phyloP scores from a whole-genome alignment of 148 eudicot genomes.

The Chenopodium album region DNA sequence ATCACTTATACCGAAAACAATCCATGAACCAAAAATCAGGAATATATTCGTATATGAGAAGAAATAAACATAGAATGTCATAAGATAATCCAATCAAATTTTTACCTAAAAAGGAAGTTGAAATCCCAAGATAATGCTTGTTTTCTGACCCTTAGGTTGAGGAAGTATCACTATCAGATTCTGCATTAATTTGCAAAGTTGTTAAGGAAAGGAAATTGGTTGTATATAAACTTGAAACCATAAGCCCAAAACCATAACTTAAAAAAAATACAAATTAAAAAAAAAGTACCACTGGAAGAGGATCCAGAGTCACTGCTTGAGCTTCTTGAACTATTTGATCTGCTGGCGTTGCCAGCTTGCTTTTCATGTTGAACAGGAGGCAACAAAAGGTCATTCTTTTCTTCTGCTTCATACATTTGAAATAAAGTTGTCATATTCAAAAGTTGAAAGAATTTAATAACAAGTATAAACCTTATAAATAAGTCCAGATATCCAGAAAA shows the following conservation, averaged over 20 bases:
- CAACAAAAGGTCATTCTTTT: conserved; percentile 35
- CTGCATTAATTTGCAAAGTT: conserved; percentile 36
- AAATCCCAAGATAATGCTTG: conserved; percentile 25
- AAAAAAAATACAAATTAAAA: background rate
- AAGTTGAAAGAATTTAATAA: background rate
- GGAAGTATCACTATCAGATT: conserved; percentile 67
- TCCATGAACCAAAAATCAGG: background rate
- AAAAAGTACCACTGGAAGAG: conserved; percentile 44
- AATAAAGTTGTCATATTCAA: background rate
- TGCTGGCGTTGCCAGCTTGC: conserved; percentile 40
- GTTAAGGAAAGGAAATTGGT: background rate
- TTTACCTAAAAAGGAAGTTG: conserved; percentile 24
- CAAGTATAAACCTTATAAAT: background rate
- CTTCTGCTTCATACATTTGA: conserved; percentile 37
- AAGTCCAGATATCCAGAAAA: background rate
- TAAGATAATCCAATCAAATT: background rate
- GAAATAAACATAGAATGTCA: background rate
- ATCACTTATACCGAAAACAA: background rate
- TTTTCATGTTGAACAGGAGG: conserved; percentile 44
- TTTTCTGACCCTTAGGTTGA: conserved; percentile 44
- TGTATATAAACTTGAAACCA: background rate
- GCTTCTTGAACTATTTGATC: conserved; percentile 57
- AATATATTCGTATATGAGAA: background rate
- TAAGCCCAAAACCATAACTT: background rate
- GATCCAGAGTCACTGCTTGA: conserved; percentile 75